Evolutionary conservation across 2,329 filamentous ascomycete species (phyloP), one percentile per base, ranked within the genome.

Genomic region (Lachnellula suecica): DNA sequence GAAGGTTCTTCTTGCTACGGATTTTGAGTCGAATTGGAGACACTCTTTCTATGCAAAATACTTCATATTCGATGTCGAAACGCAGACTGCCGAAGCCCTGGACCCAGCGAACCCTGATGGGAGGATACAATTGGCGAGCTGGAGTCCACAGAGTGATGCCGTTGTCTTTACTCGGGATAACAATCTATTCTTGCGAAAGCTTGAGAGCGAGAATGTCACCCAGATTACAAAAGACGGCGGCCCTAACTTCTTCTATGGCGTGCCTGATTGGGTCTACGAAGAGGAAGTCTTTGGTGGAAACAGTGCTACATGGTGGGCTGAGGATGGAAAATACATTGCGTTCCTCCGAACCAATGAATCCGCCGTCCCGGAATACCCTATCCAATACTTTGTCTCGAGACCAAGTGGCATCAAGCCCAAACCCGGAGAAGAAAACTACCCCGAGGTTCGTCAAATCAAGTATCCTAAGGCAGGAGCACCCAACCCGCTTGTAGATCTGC

Each of bases 191-290:
- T 73, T 97, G 41, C 85, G 94, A 47, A 84, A 83, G 48, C 63
- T 89, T 25, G 73, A 78, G 4, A 65, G 64, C 1, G 41, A 53
- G 6, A 66, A 49, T 7, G 64, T 69, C 20, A 63, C 56, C 10
- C 83, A 87, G 56, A 87, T 99, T 62, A 97, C 94, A 1, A 83
- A 77, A 49, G 93, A 99, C 66, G 94, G 95, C 11, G 90, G 93
- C 0, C 77, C 84, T 0, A 85, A 97, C 62, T 83, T 94, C 54
- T 99, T 99, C 71, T 97, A 99, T 64, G 94, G 94, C 17, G 84
- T 97, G 19, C 94, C 94, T 0, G 95, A 99, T 69, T 99, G 94
- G 94, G 94, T 97, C 0, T 96, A 96, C 64, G 90, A 95, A 66
- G 78, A 81, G 61, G 91, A 96, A 69, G 90, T 96, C 3, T 89